Base-by-base conservation (phyloP, 352 stramenopile species). In the Phytophthora agathidicida region DNA sequence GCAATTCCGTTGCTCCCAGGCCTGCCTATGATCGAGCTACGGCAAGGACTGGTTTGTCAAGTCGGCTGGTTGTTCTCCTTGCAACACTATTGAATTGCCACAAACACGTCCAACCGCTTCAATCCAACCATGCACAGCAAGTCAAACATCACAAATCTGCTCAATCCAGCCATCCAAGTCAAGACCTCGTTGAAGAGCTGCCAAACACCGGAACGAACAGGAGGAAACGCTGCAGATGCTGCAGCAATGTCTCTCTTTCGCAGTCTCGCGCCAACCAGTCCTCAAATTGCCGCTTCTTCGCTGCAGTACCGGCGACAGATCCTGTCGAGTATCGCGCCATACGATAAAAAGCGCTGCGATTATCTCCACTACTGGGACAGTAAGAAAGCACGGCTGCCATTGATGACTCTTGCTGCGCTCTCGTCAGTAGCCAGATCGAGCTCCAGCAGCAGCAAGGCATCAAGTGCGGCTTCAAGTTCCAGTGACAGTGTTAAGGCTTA, bases 131-230 rank as follows among this genome's bases (percentile, higher is more conserved):
- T 80, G 67, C 54, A 66, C 55, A 60, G 32, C 58, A 80, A 77
- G 51, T 60, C 68, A 19, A 68, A 72, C 58, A 80, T 80, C 52
- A 71, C 71, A 8, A 77, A 68, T 66, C 51, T 75, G 45, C 68
- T 80, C 59, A 80, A 80, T 37, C 68, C 68, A 5, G 59, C 45
- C 7, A 54, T 59, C 13, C 53, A 45, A 23, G 17, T 45, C 32
- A 55, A 59, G 39, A n/a, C 27, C 27, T 51, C 30, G 17, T 37
- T 46, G 26, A 57, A 53, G 39, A 41, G 24, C 33, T 58, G 14
- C 33, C 37, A 53, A 39, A 64, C 39, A 9, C 30, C 55, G 17
- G 50, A 56, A 48, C 43, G 35, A 35, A 44, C 42, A 11, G 47
- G 2, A 39, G 23, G 5, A 47, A 45, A n/a, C 46, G n/a, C 7